phyloP scores from a whole-genome alignment of 257 asterid species.

The Handroanthus guayacan region DNA sequence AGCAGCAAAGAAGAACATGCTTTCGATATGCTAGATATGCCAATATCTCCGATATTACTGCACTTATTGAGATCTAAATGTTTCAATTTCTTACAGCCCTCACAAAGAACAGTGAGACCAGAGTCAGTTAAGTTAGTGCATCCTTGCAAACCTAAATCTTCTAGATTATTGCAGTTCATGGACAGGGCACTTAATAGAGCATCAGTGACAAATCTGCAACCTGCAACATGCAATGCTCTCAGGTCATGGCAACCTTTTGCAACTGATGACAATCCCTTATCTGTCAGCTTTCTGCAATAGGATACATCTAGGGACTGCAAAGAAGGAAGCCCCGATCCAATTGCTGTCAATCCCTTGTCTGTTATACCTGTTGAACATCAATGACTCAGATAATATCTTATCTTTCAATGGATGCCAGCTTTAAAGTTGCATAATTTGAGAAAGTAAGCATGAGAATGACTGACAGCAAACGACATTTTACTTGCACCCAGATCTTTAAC shows the following conservation, averaged over 20 bases:
- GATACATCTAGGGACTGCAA: slow-evolving; percentile 83
- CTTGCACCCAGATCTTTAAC: slow-evolving; percentile 22
- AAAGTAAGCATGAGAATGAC: slow-evolving; percentile 11
- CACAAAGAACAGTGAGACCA: slow-evolving; percentile 75
- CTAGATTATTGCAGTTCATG: slow-evolving; percentile 65
- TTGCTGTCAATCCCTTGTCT: slow-evolving; percentile 71
- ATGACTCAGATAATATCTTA: slow-evolving; percentile 14
- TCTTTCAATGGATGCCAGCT: slow-evolving; percentile 25
- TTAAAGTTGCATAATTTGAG: slow-evolving; percentile 6
- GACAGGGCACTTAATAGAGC: slow-evolving; percentile 69
- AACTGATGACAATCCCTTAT: slow-evolving; percentile 79
- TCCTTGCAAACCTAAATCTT: slow-evolving; percentile 78
- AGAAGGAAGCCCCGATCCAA: slow-evolving; percentile 69
- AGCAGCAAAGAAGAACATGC: slow-evolving; percentile 70
- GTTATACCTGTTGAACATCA: slow-evolving; percentile 71
- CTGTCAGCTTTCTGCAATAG: slow-evolving; percentile 86
- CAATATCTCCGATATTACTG: slow-evolving; percentile 75
- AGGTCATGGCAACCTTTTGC: slow-evolving; percentile 74
- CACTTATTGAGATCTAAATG: slow-evolving; percentile 81
- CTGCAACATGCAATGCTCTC: slow-evolving; percentile 66
- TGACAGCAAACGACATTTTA: slow-evolving; percentile 3
- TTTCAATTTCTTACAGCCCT: slow-evolving; percentile 77
- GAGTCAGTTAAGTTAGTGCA: slow-evolving; percentile 76
- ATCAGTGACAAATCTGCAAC: slow-evolving; percentile 83
- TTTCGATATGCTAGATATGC: slow-evolving; percentile 61